phyloP scores from a whole-genome alignment of 2,329 filamentous ascomycete species.

The Aureobasidium sp. region DNA sequence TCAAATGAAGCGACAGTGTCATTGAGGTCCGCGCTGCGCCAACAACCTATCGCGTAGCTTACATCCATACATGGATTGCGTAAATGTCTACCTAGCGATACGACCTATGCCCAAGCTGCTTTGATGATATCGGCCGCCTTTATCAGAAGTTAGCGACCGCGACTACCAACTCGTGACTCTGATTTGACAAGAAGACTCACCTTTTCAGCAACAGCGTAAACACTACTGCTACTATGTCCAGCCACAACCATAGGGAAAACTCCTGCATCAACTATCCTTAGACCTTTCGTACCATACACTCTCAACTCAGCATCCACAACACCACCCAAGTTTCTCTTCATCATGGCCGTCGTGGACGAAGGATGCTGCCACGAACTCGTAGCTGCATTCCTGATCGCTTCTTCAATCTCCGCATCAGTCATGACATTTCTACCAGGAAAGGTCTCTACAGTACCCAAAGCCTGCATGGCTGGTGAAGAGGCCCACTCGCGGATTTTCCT shows the following conservation, averaged over 20 bases:
- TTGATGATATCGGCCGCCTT: constrained; percentile 20
- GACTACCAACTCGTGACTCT: too few species aligned
- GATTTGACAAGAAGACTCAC: neutral
- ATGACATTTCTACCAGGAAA: constrained; percentile 21
- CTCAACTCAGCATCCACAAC: constrained; percentile 38
- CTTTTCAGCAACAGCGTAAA: constrained; percentile 21
- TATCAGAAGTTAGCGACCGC: neutral
- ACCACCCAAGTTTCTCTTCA: constrained; percentile 38
- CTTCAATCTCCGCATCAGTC: constrained; percentile 19
- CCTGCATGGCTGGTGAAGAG: constrained; percentile 25
- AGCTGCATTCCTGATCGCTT: neutral
- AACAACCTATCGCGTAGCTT: neutral
- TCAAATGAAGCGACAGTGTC: neutral
- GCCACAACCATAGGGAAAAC: constrained; percentile 36
- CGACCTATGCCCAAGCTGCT: neutral
- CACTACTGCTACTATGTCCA: constrained; percentile 18
- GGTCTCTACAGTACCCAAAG: constrained; percentile 27
- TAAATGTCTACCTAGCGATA: too few species aligned
- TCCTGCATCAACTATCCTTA: constrained; percentile 38
- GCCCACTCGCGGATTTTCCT: constrained; percentile 30
- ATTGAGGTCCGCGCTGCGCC: neutral
- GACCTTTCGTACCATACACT: constrained; percentile 35
- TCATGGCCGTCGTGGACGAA: constrained; percentile 37
- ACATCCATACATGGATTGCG: neutral
- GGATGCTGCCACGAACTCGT: constrained; percentile 9